Evolutionary conservation across 1,139 yeast species (phyloP), one percentile per base, ranked within the genome.

Genomic region (Zygoascus meyerae): DNA sequence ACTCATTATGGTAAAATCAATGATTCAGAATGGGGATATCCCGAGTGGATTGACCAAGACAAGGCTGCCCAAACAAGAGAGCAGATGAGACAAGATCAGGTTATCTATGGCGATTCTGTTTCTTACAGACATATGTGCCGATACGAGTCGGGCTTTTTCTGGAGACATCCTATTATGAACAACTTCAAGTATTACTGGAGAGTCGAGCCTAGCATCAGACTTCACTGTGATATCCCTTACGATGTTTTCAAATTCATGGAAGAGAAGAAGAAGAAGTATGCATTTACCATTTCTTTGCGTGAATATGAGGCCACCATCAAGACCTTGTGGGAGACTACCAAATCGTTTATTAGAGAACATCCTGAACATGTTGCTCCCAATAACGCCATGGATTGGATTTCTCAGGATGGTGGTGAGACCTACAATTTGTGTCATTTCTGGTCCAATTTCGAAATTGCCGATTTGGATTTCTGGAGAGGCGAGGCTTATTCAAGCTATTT

Each of bases 141-240:
- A 66, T 90, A 74, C 62, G 95, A 89, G 67, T 82, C 94, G 36
- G 97, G 97, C 0, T 87, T 89, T 67, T 89, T 90, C 72, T 89
- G 81, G 76, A 77, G 87, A 67, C 94, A 86, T 60, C 81, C 79
- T 47, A 65, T 83, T 38, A 67, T 87, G 71, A 75, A 74, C 52
- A 81, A 83, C 44, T 87, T 81, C 69, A 89, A 85, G 60, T 87
- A 81, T 71, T 89, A 89, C 73, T 90, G 97, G 97, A 82, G 97
- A 71, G 96, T 90, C 52, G 97, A 90, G 69, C 96, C 97, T 33
- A 94, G 84, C 63, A 78, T 87, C 67, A 77, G 80, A 64, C 74
- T 87, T 45, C 81, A 67, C 64, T 87, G 96, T 72, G 92, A 87
- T 63, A 74, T 89, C 56, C 83, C 83, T 60, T 84, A 86, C 61